These are phyloP conservation scores for Ogataea zsoltii DNA, from an alignment of 805 yeast species.

Conservation along the genomic window DNA sequence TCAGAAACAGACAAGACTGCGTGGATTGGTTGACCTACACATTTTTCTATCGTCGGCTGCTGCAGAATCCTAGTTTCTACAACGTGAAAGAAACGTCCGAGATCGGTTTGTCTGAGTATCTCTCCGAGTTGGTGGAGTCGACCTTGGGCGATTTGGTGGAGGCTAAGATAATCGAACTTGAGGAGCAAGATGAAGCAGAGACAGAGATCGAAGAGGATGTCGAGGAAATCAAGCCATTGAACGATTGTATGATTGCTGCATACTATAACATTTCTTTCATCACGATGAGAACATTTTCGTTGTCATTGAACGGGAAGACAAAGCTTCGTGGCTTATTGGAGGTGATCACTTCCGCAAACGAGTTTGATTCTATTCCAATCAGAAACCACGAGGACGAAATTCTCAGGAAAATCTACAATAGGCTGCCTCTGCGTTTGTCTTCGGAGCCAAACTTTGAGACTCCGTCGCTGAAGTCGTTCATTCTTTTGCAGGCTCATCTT, in stretches of 20 bases:
- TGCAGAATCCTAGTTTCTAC: slow-evolving; percentile 83
- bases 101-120: slow-evolving; percentile 71
- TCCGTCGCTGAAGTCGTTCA: slow-evolving; percentile 68
- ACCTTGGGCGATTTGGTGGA: slow-evolving; percentile 62
- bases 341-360: slow-evolving; percentile 64
- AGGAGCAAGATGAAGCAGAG: slow-evolving; percentile 32
- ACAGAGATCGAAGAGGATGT: slow-evolving; percentile 39
- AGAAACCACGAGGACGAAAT: slow-evolving; percentile 57
- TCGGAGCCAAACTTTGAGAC: slow-evolving; percentile 39
- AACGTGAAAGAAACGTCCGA: slow-evolving; percentile 68
- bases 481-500: slow-evolving; percentile 79
- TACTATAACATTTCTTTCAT: slow-evolving; percentile 65
- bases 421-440: slow-evolving; percentile 61
- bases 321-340: slow-evolving; percentile 64
- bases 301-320: slow-evolving; percentile 53
- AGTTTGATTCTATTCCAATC: slow-evolving; percentile 65
- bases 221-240: slow-evolving; percentile 56
- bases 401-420: slow-evolving; percentile 52
- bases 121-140: slow-evolving; percentile 81
- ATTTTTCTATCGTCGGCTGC: slow-evolving; percentile 77
- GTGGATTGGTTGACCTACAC: slow-evolving; percentile 89
- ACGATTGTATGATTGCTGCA: slow-evolving; percentile 73
- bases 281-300: slow-evolving; percentile 63
- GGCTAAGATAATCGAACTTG: slow-evolving; percentile 59
- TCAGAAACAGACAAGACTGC: slow-evolving; percentile 76